phyloP scores from a whole-genome alignment of 202 grass and related monocot species.

The Schoenoplectus tabernaemontani region DNA sequence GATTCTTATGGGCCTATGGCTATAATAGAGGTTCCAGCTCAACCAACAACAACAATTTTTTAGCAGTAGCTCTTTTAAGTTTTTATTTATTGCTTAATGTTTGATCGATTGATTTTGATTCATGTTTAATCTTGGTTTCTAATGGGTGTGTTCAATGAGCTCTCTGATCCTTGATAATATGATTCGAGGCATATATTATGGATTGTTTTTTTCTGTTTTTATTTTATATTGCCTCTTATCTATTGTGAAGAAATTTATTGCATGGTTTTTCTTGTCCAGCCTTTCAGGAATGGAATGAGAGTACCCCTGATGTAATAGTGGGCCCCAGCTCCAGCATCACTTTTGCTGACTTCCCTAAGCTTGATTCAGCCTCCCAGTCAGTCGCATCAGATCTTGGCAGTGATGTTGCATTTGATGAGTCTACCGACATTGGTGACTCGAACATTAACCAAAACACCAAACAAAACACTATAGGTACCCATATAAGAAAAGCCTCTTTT shows the following conservation, averaged over 20 bases:
- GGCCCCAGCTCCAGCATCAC: slow-evolving; percentile 31
- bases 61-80: neutral
- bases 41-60: neutral
- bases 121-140: neutral
- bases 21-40: neutral
- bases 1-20: neutral
- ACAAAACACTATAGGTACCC: neutral
- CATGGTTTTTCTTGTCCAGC: slow-evolving; percentile 36
- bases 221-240: neutral
- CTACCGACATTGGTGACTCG: too few species aligned
- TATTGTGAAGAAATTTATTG: slow-evolving; percentile 15
- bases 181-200: neutral
- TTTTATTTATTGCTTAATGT: neutral
- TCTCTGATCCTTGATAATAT: neutral
- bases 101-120: neutral
- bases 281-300: slow-evolving; percentile 59
- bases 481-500: slow-evolving; percentile 32
- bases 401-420: too few species aligned
- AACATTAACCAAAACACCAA: too few species aligned
- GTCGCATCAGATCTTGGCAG: neutral
- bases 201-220: neutral
- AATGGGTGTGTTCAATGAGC: neutral
- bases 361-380: neutral
- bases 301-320: slow-evolving; percentile 42
- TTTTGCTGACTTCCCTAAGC: too few species aligned